Conservation (phyloP, 257 asterid genomes). For the Euphrasia confusa region DNA sequence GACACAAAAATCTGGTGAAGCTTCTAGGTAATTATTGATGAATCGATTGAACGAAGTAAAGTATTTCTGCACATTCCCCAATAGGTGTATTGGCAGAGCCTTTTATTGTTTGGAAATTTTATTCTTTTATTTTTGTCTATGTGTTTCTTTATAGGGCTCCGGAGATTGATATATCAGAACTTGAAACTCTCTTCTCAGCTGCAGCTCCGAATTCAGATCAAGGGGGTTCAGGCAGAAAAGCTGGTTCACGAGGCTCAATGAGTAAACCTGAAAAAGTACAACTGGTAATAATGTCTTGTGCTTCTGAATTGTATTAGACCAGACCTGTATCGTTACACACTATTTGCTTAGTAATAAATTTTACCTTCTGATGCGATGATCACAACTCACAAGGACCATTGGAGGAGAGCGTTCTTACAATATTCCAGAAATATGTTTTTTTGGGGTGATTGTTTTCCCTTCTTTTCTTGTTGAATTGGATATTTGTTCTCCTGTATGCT, state of each 20-base stretch:
- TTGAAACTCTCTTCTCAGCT: conserved; percentile 87
- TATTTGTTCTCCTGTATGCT: conserved; percentile 8
- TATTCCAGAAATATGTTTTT: not conserved
- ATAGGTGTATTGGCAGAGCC: conserved; percentile 11
- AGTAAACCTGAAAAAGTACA: conserved; percentile 87
- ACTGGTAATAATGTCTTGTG: conserved; percentile 51
- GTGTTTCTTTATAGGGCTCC: conserved; percentile 63
- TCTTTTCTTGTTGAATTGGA: not conserved
- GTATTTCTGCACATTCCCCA: conserved; percentile 12
- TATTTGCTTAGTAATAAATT: conserved; percentile 5
- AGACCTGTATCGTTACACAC: not conserved
- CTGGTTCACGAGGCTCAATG: conserved; percentile 54
- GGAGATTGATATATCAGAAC: conserved; percentile 89
- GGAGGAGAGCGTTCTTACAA: not conserved
- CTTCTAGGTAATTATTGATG: conserved; percentile 57
- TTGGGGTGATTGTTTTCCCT: not conserved
- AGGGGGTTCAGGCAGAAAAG: conserved; percentile 45
- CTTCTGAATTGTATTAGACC: conserved; percentile 9
- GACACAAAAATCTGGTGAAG: conserved; percentile 76
- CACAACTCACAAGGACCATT: conserved; percentile 2
- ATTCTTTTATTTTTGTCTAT: conserved; percentile 18
- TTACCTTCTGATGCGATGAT: conserved; percentile 19
- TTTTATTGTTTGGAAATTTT: conserved; percentile 18
- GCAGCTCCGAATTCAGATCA: conserved; percentile 62
- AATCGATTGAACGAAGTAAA: conserved; percentile 18